These are phyloP conservation scores for Dryas drummondii DNA, from an alignment of 306 rosid genomes.

Conservation along the genomic window DNA sequence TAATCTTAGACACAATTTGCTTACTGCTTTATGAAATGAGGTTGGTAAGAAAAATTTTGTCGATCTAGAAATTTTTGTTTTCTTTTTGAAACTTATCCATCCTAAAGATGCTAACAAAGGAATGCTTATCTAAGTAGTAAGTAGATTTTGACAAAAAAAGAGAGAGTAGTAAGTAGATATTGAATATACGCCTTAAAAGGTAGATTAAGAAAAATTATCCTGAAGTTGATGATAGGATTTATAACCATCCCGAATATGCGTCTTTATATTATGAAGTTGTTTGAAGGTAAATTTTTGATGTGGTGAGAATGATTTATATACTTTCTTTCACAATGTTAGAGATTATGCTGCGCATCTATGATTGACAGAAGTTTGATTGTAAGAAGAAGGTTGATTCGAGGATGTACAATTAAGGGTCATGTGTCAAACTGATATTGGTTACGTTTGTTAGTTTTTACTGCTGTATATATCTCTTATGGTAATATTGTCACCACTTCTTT, in stretches of 20 bases:
- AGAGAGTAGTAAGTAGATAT: neutral
- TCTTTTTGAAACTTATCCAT: neutral
- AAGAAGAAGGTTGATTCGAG: neutral
- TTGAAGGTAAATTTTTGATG: neutral
- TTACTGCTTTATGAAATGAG: neutral
- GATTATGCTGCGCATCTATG: neutral
- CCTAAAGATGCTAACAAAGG: neutral
- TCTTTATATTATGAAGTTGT: neutral
- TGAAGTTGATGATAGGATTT: neutral
- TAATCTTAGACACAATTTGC: neutral
- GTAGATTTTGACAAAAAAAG: too few species aligned
- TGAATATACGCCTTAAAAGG: too few species aligned
- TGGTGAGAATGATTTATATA: neutral
- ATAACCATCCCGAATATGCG: neutral
- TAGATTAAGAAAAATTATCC: neutral
- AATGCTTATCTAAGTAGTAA: neutral
- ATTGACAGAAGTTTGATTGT: neutral
- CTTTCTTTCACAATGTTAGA: neutral
- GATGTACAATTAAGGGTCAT: neutral
- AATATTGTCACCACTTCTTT: too few species aligned
- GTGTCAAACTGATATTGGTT: neutral
- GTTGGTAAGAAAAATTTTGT: neutral
- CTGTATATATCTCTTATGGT: too few species aligned
- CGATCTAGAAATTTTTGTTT: neutral
- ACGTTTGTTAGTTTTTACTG: neutral